Conservation (phyloP, 176 grass and related monocot genomes). For the Panicum miliaceum region DNA sequence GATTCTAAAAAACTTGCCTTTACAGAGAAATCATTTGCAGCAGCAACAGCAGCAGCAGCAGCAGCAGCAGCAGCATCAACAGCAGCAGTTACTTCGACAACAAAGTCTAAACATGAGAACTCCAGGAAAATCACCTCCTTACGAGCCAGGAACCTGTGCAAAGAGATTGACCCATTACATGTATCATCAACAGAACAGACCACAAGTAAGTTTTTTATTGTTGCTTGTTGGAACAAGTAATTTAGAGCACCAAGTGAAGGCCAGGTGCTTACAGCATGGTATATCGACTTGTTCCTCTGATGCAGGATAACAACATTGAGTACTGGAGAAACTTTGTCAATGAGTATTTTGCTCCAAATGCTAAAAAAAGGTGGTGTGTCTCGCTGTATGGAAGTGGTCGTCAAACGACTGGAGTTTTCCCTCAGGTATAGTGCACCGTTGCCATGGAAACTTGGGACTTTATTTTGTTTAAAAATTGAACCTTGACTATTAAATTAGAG, state of each 20-base stretch:
- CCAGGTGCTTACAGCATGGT: constrained; percentile 17
- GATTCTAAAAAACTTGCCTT: constrained; percentile 67
- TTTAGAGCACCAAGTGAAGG: constrained; percentile 30
- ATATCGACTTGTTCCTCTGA: constrained; percentile 21
- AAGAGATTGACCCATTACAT: constrained; percentile 96
- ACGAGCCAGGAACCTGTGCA: constrained; percentile 97
- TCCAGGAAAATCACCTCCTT: constrained; percentile 57
- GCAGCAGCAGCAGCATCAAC: constrained; percentile 46
- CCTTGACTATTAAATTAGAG: background rate
- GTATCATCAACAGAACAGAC: constrained; percentile 97
- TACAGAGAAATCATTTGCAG: constrained; percentile 74
- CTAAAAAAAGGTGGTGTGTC: constrained; percentile 99
- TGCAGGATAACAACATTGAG: constrained; percentile 98
- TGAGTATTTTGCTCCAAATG: constrained; percentile 90
- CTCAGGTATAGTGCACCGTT: constrained; percentile 62
- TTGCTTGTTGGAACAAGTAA: constrained; percentile 23
- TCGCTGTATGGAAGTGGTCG: constrained; percentile 97
- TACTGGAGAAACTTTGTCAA: constrained; percentile 98
- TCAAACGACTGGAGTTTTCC: constrained; percentile 98
- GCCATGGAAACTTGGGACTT: background rate
- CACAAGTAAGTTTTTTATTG: constrained; percentile 52
- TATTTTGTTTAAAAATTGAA: background rate
- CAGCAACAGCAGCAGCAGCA: constrained; percentile 64
- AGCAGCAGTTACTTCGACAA: constrained; percentile 73
- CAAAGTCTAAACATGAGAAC: constrained; percentile 69